Conservation (phyloP, 768 basidiomycete species). For the Rhodosporidiobolus odoratus region DNA sequence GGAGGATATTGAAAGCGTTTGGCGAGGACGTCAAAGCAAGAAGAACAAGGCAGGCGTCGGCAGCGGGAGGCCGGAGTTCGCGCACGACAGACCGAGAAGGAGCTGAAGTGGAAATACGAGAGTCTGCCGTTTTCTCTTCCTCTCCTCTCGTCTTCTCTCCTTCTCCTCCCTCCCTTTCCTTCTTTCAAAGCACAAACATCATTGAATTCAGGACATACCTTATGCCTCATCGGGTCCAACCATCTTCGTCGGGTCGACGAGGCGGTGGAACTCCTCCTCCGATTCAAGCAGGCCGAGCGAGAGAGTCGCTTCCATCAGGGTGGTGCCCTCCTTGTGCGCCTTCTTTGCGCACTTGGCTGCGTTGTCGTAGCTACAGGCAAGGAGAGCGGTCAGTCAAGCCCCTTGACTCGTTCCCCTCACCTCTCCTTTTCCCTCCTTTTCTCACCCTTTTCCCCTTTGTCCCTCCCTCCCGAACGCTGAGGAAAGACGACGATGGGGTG, state of each 20-base stretch:
- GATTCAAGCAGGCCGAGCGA: slow-evolving; percentile 74
- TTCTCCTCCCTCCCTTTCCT: not conserved
- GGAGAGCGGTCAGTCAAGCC: not conserved
- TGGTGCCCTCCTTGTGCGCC: slow-evolving; percentile 97
- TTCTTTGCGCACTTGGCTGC: slow-evolving; percentile 99
- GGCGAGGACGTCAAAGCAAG: too few species aligned
- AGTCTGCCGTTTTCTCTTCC: not conserved
- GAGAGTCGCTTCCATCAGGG: slow-evolving; percentile 90
- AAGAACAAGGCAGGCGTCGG: too few species aligned
- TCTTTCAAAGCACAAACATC: not conserved
- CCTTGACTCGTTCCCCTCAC: too few species aligned
- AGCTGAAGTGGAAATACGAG: too few species aligned
- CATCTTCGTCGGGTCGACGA: slow-evolving; percentile 74
- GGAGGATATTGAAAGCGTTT: too few species aligned
- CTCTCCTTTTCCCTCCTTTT: too few species aligned
- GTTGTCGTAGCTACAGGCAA: slow-evolving; percentile 45
- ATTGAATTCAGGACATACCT: not conserved
- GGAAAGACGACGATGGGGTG: not conserved
- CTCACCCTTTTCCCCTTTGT: too few species aligned
- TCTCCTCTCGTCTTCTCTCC: not conserved
- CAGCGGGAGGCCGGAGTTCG: too few species aligned
- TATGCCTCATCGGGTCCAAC: slow-evolving; percentile 48
- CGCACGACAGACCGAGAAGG: too few species aligned
- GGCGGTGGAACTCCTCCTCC: slow-evolving; percentile 91
- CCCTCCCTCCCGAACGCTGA: too few species aligned